Evolutionary conservation across 768 basidiomycete genomes (phyloP), one percentile per base, ranked within the genome.

Genomic region (Rhodotorula toruloides): DNA sequence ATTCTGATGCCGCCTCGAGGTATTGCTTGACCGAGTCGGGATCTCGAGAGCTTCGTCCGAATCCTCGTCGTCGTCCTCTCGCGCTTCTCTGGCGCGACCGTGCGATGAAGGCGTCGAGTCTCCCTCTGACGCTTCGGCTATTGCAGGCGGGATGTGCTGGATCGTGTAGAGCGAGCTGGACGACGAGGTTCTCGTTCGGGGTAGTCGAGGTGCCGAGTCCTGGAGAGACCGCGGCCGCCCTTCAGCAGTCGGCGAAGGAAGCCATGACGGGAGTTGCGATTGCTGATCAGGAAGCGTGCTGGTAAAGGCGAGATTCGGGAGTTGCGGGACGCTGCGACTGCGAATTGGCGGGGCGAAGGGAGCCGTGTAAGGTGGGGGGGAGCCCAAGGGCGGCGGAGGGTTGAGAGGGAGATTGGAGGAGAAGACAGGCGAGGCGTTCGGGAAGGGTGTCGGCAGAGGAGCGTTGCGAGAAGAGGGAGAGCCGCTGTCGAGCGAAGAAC

Each of bases 11-110:
- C 59, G 27, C 25, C 59, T 14, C 8, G 53, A 22, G 0, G 39
- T 27, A 5, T n/a, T 21, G 16, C 43, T 37, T 27, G 55, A 46
- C 2, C 58, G 39, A 6, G 60, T 17, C 17, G 29, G 56, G 19
- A 70, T 59, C 56, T 70, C 69, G n/a, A 70, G 53, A 25, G 60
- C 46, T 7, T 55, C 56, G 31, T 65, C 63, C 2, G 48, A 36
- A 12, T 40, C 10, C n/a, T 46, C 44, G 21, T 12, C 11, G 12
- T 25, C 8, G 21, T 12, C 44, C 9, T 22, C 22, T 52, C 4
- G 40, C 58, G 2, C 50, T 36, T 17, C 21, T n/a, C 36, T 8
- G 22, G 46, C 27, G 9, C 27, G 11, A 29, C n/a, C 3, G 29
- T 27, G 14, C 4, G 17, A 39, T 52, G n/a, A 4, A 5, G 16